Evolutionary conservation across 768 basidiomycete species (phyloP), one percentile per base, ranked within the genome.

Genomic region (Tulasnella sp.): DNA sequence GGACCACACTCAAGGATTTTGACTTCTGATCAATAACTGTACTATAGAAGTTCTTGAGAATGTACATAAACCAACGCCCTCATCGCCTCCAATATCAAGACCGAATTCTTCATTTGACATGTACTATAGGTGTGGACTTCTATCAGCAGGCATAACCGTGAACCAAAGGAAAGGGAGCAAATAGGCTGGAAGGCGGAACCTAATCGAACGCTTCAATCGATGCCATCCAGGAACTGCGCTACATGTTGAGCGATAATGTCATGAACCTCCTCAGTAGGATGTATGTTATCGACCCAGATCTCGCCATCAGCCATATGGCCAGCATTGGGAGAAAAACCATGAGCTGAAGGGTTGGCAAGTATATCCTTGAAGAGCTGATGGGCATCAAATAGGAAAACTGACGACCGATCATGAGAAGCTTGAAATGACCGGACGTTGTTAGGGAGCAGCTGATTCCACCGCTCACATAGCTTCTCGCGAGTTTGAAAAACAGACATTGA

Each of bases 271-370:
- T 70, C 72, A 0, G 75, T 72, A 0, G 76, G 75, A 59, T 79
- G 77, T 35, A 79, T 54, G 16, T 66, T 60, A 58, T 78, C 78
- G 15, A 66, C 58, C 76, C 76, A 79, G 8, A 77, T 66, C 2
- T 56, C 57, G 6, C 25, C 41, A 24, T 51, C 49, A 10, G 44
- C 41, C 37, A 29, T 31, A 6, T 20, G 16, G 4, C 49, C 49
- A 19, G 39, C 57, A 52, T 75, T 68, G 4, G 46, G 46, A 0
- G 52, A 13, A 49, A 77, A 73, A 0, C 72, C 72, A 53, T 71
- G 66, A 0, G 53, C 49, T 4, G 56, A 54, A 1, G 72, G 74
- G 42, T 74, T 58, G 50, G 76, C 70, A 20, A 78, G 62, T 13
- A 78, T 58, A 20, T 61, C 63, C n/a, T 61, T 67, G 61, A 80